phyloP scores from a whole-genome alignment of 805 yeast species.

The Candida qinlingensis region DNA sequence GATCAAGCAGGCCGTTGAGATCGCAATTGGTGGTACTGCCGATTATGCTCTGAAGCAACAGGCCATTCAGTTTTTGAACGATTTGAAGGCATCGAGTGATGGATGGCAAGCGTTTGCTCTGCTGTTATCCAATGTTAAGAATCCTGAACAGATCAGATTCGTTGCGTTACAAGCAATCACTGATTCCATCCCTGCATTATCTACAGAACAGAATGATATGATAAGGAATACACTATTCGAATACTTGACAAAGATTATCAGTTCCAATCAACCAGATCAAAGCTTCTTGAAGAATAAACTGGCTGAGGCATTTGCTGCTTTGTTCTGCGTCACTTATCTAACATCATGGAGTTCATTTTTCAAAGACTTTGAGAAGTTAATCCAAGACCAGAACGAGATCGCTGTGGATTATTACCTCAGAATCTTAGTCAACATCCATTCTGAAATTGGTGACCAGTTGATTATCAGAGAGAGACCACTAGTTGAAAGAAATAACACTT shows the following conservation, averaged over 20 bases:
- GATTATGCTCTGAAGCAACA: constrained; percentile 22
- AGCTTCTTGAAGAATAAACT: constrained; percentile 48
- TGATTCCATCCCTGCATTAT: constrained; percentile 20
- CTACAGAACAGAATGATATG: constrained; percentile 16
- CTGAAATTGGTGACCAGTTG: constrained; percentile 90
- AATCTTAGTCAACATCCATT: constrained; percentile 69
- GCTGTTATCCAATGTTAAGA: constrained; percentile 28
- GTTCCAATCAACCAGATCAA: constrained; percentile 28
- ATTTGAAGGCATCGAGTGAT: constrained; percentile 36
- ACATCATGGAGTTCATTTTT: constrained; percentile 46
- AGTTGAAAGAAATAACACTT: constrained; percentile 57
- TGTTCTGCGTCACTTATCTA: constrained; percentile 46
- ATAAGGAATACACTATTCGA: constrained; percentile 21
- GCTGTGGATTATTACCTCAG: constrained; percentile 66
- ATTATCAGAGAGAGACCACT: constrained; percentile 61
- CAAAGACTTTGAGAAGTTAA: constrained; percentile 40
- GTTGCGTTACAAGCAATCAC: constrained; percentile 25
- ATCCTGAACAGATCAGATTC: constrained; percentile 25
- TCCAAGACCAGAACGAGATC: constrained; percentile 24
- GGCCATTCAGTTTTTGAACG: constrained; percentile 40
- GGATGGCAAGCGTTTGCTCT: constrained; percentile 45
- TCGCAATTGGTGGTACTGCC: constrained; percentile 25
- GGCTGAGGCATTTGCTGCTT: constrained; percentile 47
- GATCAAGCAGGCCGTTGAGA: constrained; percentile 28
- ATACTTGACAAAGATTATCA: constrained; percentile 17